Evolutionary conservation across 352 stramenopile genomes (phyloP).

Genomic region (Phytophthora cactorum): DNA sequence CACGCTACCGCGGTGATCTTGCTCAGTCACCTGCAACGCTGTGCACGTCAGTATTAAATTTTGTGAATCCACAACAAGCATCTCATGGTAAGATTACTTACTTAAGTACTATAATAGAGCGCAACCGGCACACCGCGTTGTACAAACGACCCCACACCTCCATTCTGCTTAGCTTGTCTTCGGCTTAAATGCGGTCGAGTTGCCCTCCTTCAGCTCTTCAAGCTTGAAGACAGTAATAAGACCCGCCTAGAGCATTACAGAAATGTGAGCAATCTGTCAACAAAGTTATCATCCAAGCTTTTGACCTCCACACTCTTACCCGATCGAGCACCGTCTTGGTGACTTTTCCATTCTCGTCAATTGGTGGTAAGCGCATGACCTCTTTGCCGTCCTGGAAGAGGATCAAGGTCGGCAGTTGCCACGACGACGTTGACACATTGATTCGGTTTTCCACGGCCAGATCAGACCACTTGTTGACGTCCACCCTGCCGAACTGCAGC

Average conservation of each 20-base stretch:
- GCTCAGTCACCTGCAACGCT: too few species aligned
- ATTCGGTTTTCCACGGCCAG: conserved; percentile 67
- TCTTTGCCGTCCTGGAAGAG: conserved; percentile 75
- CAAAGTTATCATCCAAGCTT: neutral
- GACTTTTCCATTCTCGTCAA: conserved; percentile 61
- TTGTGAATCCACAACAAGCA: too few species aligned
- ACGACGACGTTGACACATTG: conserved; percentile 66
- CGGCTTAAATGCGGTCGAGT: conserved; percentile 45
- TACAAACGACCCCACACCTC: neutral
- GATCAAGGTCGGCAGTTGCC: conserved; percentile 74
- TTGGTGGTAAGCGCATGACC: conserved; percentile 56
- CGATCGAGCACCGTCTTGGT: conserved; percentile 68
- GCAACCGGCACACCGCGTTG: too few species aligned
- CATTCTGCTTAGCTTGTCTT: conserved; percentile 31
- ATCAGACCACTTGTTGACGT: conserved; percentile 70
- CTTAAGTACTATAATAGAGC: too few species aligned
- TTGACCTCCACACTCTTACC: conserved; percentile 27
- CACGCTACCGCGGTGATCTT: too few species aligned
- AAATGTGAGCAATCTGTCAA: conserved; percentile 4
- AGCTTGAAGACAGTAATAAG: conserved; percentile 61
- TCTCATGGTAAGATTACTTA: too few species aligned
- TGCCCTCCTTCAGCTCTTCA: conserved; percentile 59
- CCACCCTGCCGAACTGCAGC: conserved; percentile 70
- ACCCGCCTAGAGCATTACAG: conserved; percentile 35
- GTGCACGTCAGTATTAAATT: too few species aligned